Base-by-base conservation (phyloP, 2,329 filamentous ascomycete genomes). In the Hypoxylon rubiginosum region DNA sequence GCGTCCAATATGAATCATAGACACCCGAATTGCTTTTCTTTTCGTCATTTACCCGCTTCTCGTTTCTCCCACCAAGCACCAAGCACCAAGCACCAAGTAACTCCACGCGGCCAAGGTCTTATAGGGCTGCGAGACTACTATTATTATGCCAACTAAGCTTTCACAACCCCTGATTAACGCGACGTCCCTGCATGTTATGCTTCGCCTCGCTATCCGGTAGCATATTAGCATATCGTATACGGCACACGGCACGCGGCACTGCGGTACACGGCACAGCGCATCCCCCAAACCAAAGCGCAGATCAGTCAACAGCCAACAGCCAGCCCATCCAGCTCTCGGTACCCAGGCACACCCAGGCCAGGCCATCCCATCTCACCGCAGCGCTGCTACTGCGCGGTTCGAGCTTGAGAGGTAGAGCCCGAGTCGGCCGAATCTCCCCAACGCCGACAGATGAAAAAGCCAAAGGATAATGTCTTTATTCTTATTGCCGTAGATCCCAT, bases 391-490 rank as follows among this genome's bases (percentile, higher is more conserved):
- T 21, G 51, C 17, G 30, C 6, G 28, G 45, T 36, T 59, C 57
- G 32, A 62, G 49, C 52, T 57, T 58, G 19, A 59, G 54, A 28
- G 46, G 7, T n/a, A 30, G 32, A 55, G 50, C 43, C 66, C 63
- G 56, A 64, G 32, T 30, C 21, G 43, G 30, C 57, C 59, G 49
- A 58, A 48, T 54, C 43, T 45, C 19, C 17, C 19, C 10, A 58
- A 13, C 43, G 10, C 50, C 45, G 41, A 58, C 48, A 67, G 56
- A 67, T 61, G 64, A 65, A 54, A 58, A 34, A 52, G 21, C 39
- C 52, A 6, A 62, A 58, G 45, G 28, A 58, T 59, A 46, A 69
- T 67, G 64, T 17, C 58, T 67, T 62, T 67, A 60, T 65, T 48
- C n/a, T n/a, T n/a, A n/a, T n/a, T n/a, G 60, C 54, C 51, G 49